Evolutionary conservation across 495 filamentous ascomycete genomes (phyloP).

Genomic region (Trichoderma erinaceum): DNA sequence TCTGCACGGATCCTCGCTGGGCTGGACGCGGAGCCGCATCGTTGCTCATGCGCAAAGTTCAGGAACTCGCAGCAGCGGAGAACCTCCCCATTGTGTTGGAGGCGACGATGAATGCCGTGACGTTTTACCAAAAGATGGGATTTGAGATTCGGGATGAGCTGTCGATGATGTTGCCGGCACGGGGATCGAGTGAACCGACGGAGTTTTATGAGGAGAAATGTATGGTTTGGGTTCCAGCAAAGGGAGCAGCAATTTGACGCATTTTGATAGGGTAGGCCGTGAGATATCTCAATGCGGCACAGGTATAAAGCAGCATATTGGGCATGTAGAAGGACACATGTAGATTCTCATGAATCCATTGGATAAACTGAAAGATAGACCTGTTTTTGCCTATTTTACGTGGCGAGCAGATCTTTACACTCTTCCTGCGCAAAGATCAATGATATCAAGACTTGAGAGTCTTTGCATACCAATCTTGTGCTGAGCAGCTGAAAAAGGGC

Average conservation of each 20-base stretch:
- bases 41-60: constrained; percentile 30
- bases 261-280: too few relatives aligned
- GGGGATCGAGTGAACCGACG: neutral
- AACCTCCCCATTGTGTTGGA: constrained; percentile 38
- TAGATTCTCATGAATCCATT: too few relatives aligned
- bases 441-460: neutral
- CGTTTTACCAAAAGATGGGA: constrained; percentile 38
- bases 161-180: constrained; percentile 26
- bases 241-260: neutral
- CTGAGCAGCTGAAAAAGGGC: neutral
- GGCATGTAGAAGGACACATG: too few relatives aligned
- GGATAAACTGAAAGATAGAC: too few relatives aligned
- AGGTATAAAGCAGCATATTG: too few relatives aligned
- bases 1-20: constrained; percentile 37
- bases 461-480: neutral
- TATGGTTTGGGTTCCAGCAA: constrained; percentile 25
- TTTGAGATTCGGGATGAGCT: constrained; percentile 29
- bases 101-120: constrained; percentile 33
- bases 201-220: constrained; percentile 28
- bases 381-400: too few relatives aligned
- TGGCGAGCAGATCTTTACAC: too few relatives aligned
- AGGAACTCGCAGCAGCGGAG: constrained; percentile 31
- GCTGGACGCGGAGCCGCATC: constrained; percentile 38
- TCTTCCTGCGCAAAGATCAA: too few relatives aligned
- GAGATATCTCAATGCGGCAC: too few relatives aligned